Base-by-base conservation (phyloP, 495 filamentous ascomycete genomes). In the Amphirosellinia nigrospora region DNA sequence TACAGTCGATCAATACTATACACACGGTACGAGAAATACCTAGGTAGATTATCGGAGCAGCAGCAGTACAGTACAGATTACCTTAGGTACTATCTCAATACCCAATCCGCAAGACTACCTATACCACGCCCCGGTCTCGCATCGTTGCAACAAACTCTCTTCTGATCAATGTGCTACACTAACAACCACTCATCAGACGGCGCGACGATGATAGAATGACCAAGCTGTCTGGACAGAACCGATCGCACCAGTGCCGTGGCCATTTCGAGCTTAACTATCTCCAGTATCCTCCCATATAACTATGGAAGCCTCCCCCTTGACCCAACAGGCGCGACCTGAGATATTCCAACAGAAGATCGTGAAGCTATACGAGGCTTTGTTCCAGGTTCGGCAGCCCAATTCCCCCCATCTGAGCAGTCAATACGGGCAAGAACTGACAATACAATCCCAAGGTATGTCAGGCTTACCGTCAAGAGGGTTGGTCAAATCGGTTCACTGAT, bases 261-360 rank as follows among this genome's bases (percentile, higher is more conserved):
- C 48, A 45, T 64, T 64, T 64, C 48, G 58, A 39, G 23, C 39
- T 50, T 55, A 34, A 38, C 34, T 4, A 21, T 43, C 50, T 45
- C 36, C 36, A 23, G 45, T 16, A n/a, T 68, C 36, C 41, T 28
- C 71, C 43, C 53, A 68, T 62, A 66, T 66, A 50, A 45, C 56
- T 53, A 97, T 97, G 94, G 93, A 96, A 81, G 86, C 89, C 60
- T 98, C 94, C 77, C 96, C 96, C 68, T 88, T 99, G 76, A 97
- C 94, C 28, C 94, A 95, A 81, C 94, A 97, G 85, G 88, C 87
- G 81, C 89, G 96, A 76, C 96, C 96, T 69, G 93, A 94, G 76
- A 86, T 88, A 52, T 98, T 99, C 78, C 89, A 96, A 80, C 96
- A 92, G 34, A 98, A 98, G 83, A 91, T 99, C 68, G 92, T 96